These are phyloP conservation scores for Thielaviopsis ethacetica DNA, from an alignment of 2,329 filamentous ascomycete species.

Conservation along the genomic window DNA sequence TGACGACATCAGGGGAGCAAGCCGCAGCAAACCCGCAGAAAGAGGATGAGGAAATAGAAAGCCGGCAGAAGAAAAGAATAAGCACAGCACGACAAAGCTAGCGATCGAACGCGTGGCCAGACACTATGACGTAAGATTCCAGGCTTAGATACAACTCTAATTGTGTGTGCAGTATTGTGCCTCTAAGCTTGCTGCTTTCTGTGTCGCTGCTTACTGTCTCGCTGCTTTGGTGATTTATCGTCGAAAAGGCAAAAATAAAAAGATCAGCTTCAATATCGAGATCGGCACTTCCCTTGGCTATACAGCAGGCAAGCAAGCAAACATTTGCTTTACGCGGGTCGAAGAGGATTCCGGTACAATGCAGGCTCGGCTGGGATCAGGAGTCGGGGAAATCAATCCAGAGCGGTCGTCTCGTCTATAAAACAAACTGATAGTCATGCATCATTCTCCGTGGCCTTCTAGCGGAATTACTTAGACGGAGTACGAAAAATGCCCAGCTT, in stretches of 20 bases:
- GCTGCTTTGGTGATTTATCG: neutral
- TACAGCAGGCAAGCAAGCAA: neutral
- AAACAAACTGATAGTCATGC: too few relatives aligned
- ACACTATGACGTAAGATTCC: neutral
- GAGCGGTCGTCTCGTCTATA: neutral
- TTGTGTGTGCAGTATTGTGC: neutral
- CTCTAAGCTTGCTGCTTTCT: too few relatives aligned
- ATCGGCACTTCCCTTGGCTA: neutral
- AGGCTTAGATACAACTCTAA: neutral
- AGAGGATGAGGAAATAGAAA: neutral
- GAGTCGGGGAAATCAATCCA: neutral
- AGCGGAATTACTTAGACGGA: too few relatives aligned
- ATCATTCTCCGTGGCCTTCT: too few relatives aligned
- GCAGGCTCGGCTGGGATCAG: neutral
- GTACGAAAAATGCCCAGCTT: too few relatives aligned
- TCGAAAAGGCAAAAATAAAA: neutral
- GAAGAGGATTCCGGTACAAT: neutral
- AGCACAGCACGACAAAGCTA: neutral
- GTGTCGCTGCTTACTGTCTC: neutral
- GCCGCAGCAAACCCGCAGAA: neutral
- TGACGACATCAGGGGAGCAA: conserved; percentile 12
- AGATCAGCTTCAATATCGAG: neutral
- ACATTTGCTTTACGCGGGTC: too few relatives aligned
- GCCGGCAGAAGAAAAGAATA: neutral
- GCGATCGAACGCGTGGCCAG: neutral